A percentile compares a stretch with the other conserved stretches of the same genome.
Conservation (phyloP, 2,329 filamentous ascomycete genomes). For the Colletotrichum cereale region DNA sequence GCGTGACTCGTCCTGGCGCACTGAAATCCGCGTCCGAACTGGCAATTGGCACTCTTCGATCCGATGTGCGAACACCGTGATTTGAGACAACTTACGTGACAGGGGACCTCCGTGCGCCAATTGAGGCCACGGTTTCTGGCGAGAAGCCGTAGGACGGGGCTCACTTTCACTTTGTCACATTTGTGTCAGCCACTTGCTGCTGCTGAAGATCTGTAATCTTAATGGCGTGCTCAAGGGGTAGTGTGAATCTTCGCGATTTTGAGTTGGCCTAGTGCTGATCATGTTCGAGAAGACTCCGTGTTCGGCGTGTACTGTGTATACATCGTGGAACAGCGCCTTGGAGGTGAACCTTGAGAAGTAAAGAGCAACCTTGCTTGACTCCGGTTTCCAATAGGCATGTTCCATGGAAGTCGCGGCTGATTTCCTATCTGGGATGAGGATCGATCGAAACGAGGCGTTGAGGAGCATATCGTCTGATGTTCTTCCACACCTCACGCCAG, state of each 20-base stretch:
- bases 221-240: not conserved
- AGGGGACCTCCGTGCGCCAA: conserved; percentile 25
- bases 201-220: not conserved
- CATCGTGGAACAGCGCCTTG: not conserved
- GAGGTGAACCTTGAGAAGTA: not conserved
- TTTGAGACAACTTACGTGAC: conserved; percentile 28
- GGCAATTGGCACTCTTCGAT: conserved; percentile 9
- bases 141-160: not conserved
- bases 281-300: no score
- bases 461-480: conserved; percentile 21
- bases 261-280: not conserved
- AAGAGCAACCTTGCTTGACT: not conserved
- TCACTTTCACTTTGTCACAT: not conserved
- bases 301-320: not conserved
- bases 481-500: not conserved
- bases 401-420: not conserved
- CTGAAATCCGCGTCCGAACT: conserved; percentile 27
- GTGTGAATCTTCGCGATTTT: not conserved
- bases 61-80: conserved; percentile 10
- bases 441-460: not conserved
- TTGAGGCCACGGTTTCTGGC: not conserved
- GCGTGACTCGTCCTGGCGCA: not conserved
- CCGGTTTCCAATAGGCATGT: not conserved
- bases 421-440: not conserved
- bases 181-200: not conserved